A percentile compares a stretch with the other conserved stretches of the same genome.
Evolutionary conservation across 2,329 filamentous ascomycete genomes (phyloP).

Genomic region (Diaporthe citri): DNA sequence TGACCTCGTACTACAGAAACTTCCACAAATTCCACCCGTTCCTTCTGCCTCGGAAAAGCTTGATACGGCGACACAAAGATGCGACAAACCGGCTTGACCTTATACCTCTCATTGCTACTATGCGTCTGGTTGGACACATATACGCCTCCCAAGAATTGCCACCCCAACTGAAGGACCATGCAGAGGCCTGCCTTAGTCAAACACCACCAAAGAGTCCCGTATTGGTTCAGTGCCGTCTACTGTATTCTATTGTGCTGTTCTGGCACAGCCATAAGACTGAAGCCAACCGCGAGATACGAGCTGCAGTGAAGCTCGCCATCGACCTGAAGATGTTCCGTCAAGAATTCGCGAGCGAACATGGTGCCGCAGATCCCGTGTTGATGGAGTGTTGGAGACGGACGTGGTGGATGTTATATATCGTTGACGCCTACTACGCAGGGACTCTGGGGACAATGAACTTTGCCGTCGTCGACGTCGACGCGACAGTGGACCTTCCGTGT

Average conservation of each 20-base stretch:
- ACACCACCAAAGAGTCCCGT: background rate
- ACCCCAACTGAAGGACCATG: background rate
- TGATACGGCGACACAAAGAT: background rate
- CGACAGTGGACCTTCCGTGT: background rate
- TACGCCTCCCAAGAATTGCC: background rate
- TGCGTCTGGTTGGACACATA: conserved; percentile 5
- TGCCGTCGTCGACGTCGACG: background rate
- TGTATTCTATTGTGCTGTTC: conserved; percentile 1
- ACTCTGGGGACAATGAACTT: conserved; percentile 22
- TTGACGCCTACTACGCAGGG: conserved; percentile 9
- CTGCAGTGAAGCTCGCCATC: background rate
- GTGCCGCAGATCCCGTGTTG: background rate
- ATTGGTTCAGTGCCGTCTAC: background rate
- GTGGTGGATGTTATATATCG: conserved; percentile 9
- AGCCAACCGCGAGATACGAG: conserved; percentile 2
- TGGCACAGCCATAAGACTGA: conserved; percentile 3
- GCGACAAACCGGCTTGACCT: background rate
- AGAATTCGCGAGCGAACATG: conserved; percentile 3
- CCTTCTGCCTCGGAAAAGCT: background rate
- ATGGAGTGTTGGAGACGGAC: conserved; percentile 8
- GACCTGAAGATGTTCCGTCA: conserved; percentile 12
- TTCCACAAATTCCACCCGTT: conserved; percentile 17
- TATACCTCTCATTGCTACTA: background rate
- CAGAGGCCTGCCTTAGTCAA: background rate
- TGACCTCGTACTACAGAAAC: conserved; percentile 10